phyloP scores from a whole-genome alignment of 352 stramenopile species.

The Phytophthora capsici region DNA sequence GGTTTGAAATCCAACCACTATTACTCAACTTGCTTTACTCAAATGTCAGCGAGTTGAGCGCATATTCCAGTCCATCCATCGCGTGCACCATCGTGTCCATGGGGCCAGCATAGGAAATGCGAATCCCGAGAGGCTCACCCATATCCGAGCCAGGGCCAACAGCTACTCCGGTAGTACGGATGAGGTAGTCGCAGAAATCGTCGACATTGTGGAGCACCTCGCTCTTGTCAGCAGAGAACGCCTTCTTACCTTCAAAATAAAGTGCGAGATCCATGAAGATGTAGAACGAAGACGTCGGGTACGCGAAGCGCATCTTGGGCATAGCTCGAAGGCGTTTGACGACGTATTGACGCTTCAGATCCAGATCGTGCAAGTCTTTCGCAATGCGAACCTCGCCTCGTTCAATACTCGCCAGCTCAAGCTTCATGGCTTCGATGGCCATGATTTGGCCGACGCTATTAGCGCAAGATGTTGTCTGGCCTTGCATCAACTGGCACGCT shows the following conservation, averaged over 20 bases:
- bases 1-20: too few relatives aligned
- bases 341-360: conserved; percentile 92
- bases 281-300: conserved; percentile 95
- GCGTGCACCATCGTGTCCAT: conserved; percentile 81
- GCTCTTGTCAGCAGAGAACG: conserved; percentile 25
- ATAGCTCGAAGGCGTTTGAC: conserved; percentile 84
- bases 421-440: conserved; percentile 85
- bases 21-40: conserved; percentile 1
- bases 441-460: conserved; percentile 92
- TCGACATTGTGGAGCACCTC: conserved; percentile 51
- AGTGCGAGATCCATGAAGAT: conserved; percentile 85
- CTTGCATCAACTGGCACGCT: conserved; percentile 89
- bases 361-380: conserved; percentile 45
- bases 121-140: conserved; percentile 91
- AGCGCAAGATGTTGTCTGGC: conserved; percentile 96
- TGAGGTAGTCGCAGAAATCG: conserved; percentile 92
- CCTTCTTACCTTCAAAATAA: conserved; percentile 66
- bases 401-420: conserved; percentile 67
- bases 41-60: conserved; percentile 33
- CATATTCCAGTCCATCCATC: conserved; percentile 64
- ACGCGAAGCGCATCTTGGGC: conserved; percentile 71
- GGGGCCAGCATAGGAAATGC: conserved; percentile 84
- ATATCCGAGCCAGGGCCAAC: conserved; percentile 96
- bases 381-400: conserved; percentile 50
- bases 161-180: conserved; percentile 92